These are phyloP conservation scores for Lachnellula arida DNA, from an alignment of 2,329 filamentous ascomycete genomes.

Conservation along the genomic window DNA sequence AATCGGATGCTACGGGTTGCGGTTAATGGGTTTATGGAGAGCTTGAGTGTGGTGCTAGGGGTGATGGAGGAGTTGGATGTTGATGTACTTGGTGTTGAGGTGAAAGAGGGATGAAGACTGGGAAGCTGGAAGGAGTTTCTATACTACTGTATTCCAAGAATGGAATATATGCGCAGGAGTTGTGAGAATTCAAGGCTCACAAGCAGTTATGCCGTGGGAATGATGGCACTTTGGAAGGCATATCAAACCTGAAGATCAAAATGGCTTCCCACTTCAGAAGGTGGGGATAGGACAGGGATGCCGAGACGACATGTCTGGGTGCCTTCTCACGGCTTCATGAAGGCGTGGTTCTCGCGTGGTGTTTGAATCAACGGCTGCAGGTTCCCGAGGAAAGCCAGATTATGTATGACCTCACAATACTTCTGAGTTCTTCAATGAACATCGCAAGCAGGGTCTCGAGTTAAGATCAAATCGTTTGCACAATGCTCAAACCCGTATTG, in stretches of 20 bases:
- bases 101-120: constrained; percentile 29
- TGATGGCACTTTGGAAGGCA: neutral
- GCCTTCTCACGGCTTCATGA: neutral
- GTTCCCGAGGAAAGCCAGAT: too few relatives aligned
- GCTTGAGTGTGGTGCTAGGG: constrained; percentile 73
- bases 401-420: too few relatives aligned
- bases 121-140: too few relatives aligned
- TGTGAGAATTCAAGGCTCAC: neutral
- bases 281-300: neutral
- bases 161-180: too few relatives aligned
- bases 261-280: too few relatives aligned
- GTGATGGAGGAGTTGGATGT: constrained; percentile 89
- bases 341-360: neutral
- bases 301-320: neutral
- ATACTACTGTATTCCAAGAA: too few relatives aligned
- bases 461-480: too few relatives aligned
- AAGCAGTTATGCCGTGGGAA: neutral
- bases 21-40: constrained; percentile 95
- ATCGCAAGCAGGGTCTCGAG: too few relatives aligned
- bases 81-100: constrained; percentile 59
- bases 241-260: too few relatives aligned
- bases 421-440: too few relatives aligned
- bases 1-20: constrained; percentile 96
- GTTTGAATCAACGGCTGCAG: neutral
- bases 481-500: too few relatives aligned